A percentile compares a stretch with the other conserved stretches of the same genome.
phyloP scores from a whole-genome alignment of 2,329 filamentous ascomycete species.

The Stylonectria norvegica region DNA sequence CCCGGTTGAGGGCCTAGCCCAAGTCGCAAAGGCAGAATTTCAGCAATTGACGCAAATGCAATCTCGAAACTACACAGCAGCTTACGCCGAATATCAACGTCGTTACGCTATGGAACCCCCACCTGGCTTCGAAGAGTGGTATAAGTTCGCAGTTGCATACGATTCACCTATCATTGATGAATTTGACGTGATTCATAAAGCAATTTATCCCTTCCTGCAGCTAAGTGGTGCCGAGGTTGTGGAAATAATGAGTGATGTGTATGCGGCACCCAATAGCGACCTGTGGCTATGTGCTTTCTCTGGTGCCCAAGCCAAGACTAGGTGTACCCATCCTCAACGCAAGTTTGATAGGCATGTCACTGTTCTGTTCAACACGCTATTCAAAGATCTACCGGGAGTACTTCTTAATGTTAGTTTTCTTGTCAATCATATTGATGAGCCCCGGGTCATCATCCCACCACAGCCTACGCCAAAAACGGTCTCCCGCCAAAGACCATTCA shows the following conservation, averaged over 20 bases:
- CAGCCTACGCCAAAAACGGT: background rate
- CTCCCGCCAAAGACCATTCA: conserved; percentile 6
- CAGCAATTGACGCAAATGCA: conserved; percentile 32
- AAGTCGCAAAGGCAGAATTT: conserved; percentile 30
- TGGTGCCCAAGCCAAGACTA: conserved; percentile 22
- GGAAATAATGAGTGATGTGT: conserved; percentile 25
- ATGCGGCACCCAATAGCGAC: conserved; percentile 27
- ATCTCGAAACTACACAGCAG: conserved; percentile 35
- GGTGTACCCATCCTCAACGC: conserved; percentile 33
- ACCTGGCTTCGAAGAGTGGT: conserved; percentile 46
- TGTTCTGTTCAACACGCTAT: conserved; percentile 29
- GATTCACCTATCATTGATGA: conserved; percentile 48
- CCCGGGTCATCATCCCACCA: conserved; percentile 36
- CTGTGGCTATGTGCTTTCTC: conserved; percentile 37
- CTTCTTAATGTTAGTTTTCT: conserved; percentile 41
- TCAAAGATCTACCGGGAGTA: conserved; percentile 20
- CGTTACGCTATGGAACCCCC: conserved; percentile 44
- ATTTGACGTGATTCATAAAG: conserved; percentile 42
- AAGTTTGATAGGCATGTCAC: conserved; percentile 33
- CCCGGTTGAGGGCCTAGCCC: conserved; percentile 34
- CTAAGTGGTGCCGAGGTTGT: conserved; percentile 35
- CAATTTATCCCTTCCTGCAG: conserved; percentile 39
- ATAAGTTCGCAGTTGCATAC: conserved; percentile 36
- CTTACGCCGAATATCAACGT: conserved; percentile 39
- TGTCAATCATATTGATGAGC: conserved; percentile 48